A percentile compares a stretch with the other conserved stretches of the same genome.
These are phyloP conservation scores for Mucor ambiguus DNA, from an alignment of 371 early-diverging fungal species.

Conservation along the genomic window DNA sequence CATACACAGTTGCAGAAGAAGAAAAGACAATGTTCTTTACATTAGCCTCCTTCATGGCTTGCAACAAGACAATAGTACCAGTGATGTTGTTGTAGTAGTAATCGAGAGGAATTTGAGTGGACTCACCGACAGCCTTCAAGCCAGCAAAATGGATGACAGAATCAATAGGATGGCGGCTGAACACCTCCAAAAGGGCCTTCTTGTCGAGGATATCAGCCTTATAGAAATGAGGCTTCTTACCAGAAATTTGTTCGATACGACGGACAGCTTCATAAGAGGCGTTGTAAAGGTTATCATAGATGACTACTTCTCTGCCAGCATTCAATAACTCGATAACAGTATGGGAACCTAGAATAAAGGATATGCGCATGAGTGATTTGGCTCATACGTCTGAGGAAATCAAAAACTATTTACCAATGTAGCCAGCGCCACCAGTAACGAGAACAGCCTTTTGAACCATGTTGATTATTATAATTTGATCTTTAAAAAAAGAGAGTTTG, in stretches of 20 bases:
- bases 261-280: conserved; percentile 72
- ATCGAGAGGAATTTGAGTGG: conserved; percentile 74
- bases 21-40: conserved; percentile 79
- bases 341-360: conserved; percentile 77
- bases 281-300: conserved; percentile 86
- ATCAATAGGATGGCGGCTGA: conserved; percentile 58
- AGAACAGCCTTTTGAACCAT: conserved; percentile 42
- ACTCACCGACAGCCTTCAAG: conserved; percentile 84
- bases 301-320: conserved; percentile 70
- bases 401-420: conserved; percentile 46
- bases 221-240: conserved; percentile 66
- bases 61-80: conserved; percentile 68
- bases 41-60: conserved; percentile 62
- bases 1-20: conserved; percentile 80
- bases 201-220: conserved; percentile 73
- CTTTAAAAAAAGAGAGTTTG: background rate
- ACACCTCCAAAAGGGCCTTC: conserved; percentile 64
- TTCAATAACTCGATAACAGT: conserved; percentile 84
- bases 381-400: background rate
- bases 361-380: background rate
- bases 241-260: conserved; percentile 67
- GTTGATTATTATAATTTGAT: background rate
- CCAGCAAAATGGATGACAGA: conserved; percentile 87
- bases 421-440: conserved; percentile 59
- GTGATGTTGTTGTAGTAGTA: conserved; percentile 87